These are phyloP conservation scores for Tolypocladium capitatum DNA, from an alignment of 2,329 filamentous ascomycete species.

Conservation along the genomic window DNA sequence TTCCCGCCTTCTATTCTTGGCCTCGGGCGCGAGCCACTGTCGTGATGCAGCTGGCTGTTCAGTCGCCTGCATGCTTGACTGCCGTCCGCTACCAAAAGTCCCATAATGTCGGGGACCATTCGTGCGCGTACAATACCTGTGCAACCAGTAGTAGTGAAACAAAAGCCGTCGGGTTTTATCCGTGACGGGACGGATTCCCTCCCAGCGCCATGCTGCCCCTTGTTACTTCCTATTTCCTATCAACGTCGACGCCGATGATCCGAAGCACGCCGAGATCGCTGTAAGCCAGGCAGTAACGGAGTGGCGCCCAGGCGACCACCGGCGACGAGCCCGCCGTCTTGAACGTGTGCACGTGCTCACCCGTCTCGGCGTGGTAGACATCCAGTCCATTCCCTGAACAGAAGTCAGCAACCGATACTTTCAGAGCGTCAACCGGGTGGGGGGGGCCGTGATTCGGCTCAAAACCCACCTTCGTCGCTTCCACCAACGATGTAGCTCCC, in stretches of 20 bases:
- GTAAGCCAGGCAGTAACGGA: slow-evolving; percentile 61
- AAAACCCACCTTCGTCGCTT: slow-evolving; percentile 50
- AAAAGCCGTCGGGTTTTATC: neutral
- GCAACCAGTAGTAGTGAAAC: neutral
- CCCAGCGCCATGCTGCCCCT: too few relatives aligned
- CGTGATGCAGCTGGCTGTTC: neutral
- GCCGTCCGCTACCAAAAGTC: neutral
- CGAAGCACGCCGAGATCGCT: slow-evolving; percentile 55
- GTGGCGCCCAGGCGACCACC: slow-evolving; percentile 65
- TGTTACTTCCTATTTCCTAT: slow-evolving; percentile 25
- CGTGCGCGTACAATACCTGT: neutral
- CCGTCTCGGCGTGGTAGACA: slow-evolving; percentile 59
- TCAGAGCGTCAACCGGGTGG: neutral
- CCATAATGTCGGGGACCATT: neutral
- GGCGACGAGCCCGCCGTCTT: slow-evolving; percentile 53
- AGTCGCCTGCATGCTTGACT: neutral
- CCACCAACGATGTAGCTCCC: slow-evolving; percentile 63
- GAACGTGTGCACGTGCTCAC: slow-evolving; percentile 58
- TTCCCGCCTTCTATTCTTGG: neutral
- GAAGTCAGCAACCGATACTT: neutral
- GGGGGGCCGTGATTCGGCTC: neutral
- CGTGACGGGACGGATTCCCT: neutral
- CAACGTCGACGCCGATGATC: slow-evolving; percentile 49
- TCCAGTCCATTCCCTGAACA: slow-evolving; percentile 45
- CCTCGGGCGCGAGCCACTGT: neutral